Base-by-base conservation (phyloP, 176 grass and related monocot species). In the Triticum turgidum region DNA sequence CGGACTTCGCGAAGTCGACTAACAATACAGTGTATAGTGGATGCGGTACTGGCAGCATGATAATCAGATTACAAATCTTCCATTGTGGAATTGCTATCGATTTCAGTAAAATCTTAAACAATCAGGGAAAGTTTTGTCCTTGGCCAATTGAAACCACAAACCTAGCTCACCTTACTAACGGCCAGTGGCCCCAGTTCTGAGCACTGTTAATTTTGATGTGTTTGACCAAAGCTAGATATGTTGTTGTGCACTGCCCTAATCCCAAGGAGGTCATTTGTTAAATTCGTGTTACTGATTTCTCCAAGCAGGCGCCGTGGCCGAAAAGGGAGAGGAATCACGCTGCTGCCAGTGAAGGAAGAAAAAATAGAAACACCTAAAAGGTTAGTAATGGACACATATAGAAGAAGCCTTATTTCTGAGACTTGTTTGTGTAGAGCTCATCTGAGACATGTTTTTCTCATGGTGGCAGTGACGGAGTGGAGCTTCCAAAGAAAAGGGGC, bases 401-500 rank as follows among this genome's bases (percentile, higher is more conserved):
- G 37, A 38, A 68, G 32, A 78, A 64, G 44, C 27, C 9, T 61
- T 22, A 24, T 44, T 75, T 68, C 15, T 54, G 42, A 18, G 24
- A 86, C 56, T 59, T n/a, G 77, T 22, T 44, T 81, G 4, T 33
- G 27, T 82, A 22, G 30, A 34, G 12, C n/a, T 78, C 85, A 79
- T 62, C 64, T 85, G 61, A 89, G 18, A 38, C 21, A 14, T 62
- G 35, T 32, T 80, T 58, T 58, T 95, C 75, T 25, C 61, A 85
- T 87, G 70, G 49, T 61, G 25, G n/a, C 87, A 84, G 83, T 66
- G 87, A 83, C 47, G 79, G 79, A 71, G 64, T 27, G 47, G 93
- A 92, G 49, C 62, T 71, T 66, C 87, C 77, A 54, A 95, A 91
- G 77, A 87, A 77, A 59, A 95, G 87, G 71, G 93, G 93, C 24